These are phyloP conservation scores for Plectosphaerella cucumerina DNA, from an alignment of 2,329 filamentous ascomycete genomes.

Conservation along the genomic window DNA sequence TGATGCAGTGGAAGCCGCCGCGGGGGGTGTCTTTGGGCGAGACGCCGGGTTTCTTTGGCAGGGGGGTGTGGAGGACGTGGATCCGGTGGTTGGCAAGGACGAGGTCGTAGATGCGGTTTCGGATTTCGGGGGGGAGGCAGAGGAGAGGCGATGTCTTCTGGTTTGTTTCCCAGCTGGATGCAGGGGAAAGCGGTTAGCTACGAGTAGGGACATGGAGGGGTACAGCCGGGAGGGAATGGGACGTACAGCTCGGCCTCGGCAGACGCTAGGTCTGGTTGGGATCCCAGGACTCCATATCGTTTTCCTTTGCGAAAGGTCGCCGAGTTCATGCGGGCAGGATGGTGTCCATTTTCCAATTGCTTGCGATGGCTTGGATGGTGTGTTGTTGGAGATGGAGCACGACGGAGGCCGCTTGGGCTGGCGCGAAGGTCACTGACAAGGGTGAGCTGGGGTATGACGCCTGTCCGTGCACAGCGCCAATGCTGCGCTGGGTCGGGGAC, in stretches of 20 bases:
- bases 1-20: slow-evolving; percentile 24
- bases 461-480: background rate
- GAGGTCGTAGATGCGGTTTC: slow-evolving; percentile 17
- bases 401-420: background rate
- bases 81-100: slow-evolving; percentile 15
- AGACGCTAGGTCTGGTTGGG: slow-evolving; percentile 7
- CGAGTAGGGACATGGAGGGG: background rate
- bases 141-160: slow-evolving; percentile 9
- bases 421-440: too few species aligned
- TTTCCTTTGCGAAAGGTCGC: slow-evolving; percentile 7
- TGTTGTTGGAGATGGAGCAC: slow-evolving; percentile 2
- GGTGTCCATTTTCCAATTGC: background rate
- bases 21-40: slow-evolving; percentile 9
- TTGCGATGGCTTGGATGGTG: slow-evolving; percentile 1
- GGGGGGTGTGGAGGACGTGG: slow-evolving; percentile 14
- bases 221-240: background rate
- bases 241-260: slow-evolving; percentile 9
- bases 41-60: background rate
- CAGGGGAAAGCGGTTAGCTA: background rate
- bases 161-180: slow-evolving; percentile 9
- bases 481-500: background rate
- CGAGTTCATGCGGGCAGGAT: slow-evolving; percentile 7
- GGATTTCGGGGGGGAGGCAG: slow-evolving; percentile 20
- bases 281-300: slow-evolving; percentile 10
- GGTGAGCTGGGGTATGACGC: background rate